Base-by-base conservation (phyloP, 805 yeast genomes). In the Kazachstania taianensis region DNA sequence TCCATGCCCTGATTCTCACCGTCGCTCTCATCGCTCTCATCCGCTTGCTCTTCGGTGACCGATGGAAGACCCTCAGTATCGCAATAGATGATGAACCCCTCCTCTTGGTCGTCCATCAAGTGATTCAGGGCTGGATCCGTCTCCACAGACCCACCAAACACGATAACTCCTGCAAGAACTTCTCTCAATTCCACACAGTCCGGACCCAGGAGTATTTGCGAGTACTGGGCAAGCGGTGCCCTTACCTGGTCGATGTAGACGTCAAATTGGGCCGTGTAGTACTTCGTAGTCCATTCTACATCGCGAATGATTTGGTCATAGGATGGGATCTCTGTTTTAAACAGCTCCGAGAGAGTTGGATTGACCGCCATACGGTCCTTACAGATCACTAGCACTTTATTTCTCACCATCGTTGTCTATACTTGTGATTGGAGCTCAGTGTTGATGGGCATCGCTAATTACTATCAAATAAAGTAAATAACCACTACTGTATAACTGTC, bases 121-220 rank as follows among this genome's bases (percentile, higher is more conserved):
- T 13, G 2, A 14, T 23, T 16, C 38, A 20, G 25, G n/a, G n/a
- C n/a, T n/a, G 8, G 16, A 10, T 20, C 18, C 8, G n/a, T 12
- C 22, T 25, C 13, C 26, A 33, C 5, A 8, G 25, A n/a, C n/a
- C 12, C 25, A 22, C 29, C 5, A 38, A 69, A 52, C 2, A 72
- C 53, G 8, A 70, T 36, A 9, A 22, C 25, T 1, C 76, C 76
- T 22, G 67, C 70, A 2, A 72, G 29, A 1, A 51, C 70, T 7
- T 59, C 63, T 24, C 73, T 50, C 23, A 72, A 51, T 28, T 65
- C 73, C 5, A 46, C 43, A 37, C 43, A 60, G 17, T 68, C 73
- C 0, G 51, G 53, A 2, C 45, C 34, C 3, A 25, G 10, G 38
- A 71, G 61, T 23, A 55, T 30, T 14, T 35, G 19, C 10, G 19